Evolutionary conservation across 306 rosid species (phyloP), one percentile per base, ranked within the genome.

Genomic region (Prinsepia uniflora): DNA sequence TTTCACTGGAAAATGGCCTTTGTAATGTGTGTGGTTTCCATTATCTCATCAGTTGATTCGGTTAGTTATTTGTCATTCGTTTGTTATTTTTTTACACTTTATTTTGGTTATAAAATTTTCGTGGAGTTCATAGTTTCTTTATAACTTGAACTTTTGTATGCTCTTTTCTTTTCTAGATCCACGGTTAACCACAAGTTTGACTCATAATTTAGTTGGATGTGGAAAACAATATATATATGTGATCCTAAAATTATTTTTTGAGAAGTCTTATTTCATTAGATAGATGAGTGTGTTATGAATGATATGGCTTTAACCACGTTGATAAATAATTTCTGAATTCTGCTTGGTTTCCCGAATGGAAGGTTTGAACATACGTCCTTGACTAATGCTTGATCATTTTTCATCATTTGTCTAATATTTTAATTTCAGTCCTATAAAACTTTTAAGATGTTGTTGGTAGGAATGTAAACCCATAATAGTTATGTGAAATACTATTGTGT

Each of bases 1-100:
- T 95, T 95, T 84, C 84, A 84, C 79, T 95, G 99, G 99, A 91
- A 91, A 85, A 83, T 87, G 97, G 91, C 96, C 73, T 76, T 95
- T 76, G 85, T 95, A 59, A 95, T 91, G 99, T 95, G 96, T 81
- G 96, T 85, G 77, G 97, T 89, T 71, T 91, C 99, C 36, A 22
- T 95, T 67, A 89, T 95, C 68, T 80, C 99, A 72, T 87, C 99
- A 14, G 99, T 91, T 68, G 99, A 95, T 81, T 95, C 97, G 87
- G 99, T 95, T 79, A 87, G 99, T 85, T 82, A 77, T 59, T 67
- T 69, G 63, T 76, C 63, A 73, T 72, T 40, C 24, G 3, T 30
- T 30, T 80, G 18, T 72, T 67, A 44, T 56, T 48, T 47, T 34
- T 34, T 67, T 65, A 66, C 56, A 65, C 48, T 65, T 41, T 5